Conservation (phyloP, 75 land plant species). For the Pinus albicaulis region DNA sequence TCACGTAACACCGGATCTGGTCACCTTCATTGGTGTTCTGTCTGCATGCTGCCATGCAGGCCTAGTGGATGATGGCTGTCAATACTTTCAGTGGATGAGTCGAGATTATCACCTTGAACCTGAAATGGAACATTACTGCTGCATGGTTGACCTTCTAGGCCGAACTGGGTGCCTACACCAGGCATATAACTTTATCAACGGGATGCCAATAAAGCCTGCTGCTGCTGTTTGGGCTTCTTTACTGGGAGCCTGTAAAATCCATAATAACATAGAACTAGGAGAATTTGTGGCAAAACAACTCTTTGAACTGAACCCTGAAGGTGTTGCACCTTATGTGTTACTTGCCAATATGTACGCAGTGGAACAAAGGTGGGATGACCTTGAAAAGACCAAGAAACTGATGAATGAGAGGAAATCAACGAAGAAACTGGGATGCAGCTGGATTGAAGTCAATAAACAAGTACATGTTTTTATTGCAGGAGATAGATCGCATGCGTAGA, state of each 20-base stretch:
- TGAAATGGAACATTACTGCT: slow-evolving; percentile 8
- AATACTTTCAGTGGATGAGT: background rate
- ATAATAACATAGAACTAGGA: slow-evolving; percentile 7
- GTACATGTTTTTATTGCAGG: no score
- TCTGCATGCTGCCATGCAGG: slow-evolving; percentile 19
- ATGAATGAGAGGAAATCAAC: slow-evolving; percentile 31
- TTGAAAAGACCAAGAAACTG: slow-evolving; percentile 15
- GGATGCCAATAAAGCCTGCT: slow-evolving; percentile 8
- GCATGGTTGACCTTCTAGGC: slow-evolving; percentile 9
- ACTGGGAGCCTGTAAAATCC: slow-evolving; percentile 12
- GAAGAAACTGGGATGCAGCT: slow-evolving; percentile 28
- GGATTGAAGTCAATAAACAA: no score
- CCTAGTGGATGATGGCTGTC: slow-evolving; percentile 1
- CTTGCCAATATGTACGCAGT: slow-evolving; percentile 35
- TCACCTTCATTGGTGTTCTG: slow-evolving; percentile 8
- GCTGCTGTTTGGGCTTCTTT: slow-evolving; percentile 1
- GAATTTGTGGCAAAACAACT: slow-evolving; percentile 3
- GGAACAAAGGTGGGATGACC: slow-evolving; percentile 32
- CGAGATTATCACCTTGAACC: slow-evolving; percentile 5
- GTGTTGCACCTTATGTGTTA: slow-evolving; percentile 20
- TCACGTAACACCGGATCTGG: background rate
- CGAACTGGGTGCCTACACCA: slow-evolving; percentile 12
- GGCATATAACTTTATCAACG: slow-evolving; percentile 6
- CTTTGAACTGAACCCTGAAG: slow-evolving; percentile 8
- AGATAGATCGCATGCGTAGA: no score